Evolutionary conservation across 1,284 basidiomycete genomes (phyloP), one percentile per base, ranked within the genome.

Genomic region (Ganoderma resinaceum): DNA sequence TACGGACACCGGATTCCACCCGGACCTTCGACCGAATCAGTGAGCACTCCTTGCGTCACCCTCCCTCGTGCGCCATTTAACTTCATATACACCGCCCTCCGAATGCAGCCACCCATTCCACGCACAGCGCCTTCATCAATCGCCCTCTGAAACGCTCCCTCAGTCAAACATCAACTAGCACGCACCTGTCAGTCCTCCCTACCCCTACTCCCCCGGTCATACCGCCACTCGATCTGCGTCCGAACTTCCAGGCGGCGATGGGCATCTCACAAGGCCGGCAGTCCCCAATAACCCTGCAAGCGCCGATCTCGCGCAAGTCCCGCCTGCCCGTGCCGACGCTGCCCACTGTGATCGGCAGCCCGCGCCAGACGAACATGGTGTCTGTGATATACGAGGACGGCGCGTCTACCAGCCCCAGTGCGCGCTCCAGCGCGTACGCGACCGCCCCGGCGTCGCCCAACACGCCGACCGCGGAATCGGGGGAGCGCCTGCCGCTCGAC

Each of bases 91-190:
- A 43, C 8, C 29, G 33, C 40, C 38, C 9, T 46, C 12, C 37
- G n/a, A 49, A n/a, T 40, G 12, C 58, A 60, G 58, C 40, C 31
- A 62, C 29, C 26, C 63, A 40, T 31, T 62, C 61, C 11, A 70
- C 72, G 26, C 74, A 75, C 65, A 77, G 82, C 35, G 85, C 85
- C 1, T 89, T 90, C 77, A 80, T 90, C 62, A 83, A 83, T 4
- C 83, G 88, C 1, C 83, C 84, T n/a, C 77, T 89, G 55, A 89
- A 87, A 70, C 80, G 87, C 33, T 86, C 87, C 8, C 78, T 83
- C 33, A 88, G 86, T 9, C 87, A 87, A 70, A 85, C 84, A 1
- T 91, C 89, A 7, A 87, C 87, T 8, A 83, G 83, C 62, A 87
- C 86, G 2, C 85, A 88, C 66, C 80, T 81, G 38, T 87, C 88